These are phyloP conservation scores for Echites panduratus DNA, from an alignment of 257 asterid species.

Conservation along the genomic window DNA sequence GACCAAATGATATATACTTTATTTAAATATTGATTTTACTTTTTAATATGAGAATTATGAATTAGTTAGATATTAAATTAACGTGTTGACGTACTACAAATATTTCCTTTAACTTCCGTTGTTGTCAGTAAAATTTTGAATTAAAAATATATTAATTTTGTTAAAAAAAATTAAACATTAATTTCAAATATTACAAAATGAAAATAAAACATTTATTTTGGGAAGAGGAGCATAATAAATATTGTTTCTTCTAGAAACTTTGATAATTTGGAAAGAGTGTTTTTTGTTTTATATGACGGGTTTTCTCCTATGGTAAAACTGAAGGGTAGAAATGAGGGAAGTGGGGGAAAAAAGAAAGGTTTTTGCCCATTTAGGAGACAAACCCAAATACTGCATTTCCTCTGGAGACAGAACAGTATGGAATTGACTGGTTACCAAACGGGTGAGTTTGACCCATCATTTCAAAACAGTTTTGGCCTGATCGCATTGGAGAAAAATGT, in stretches of 20 bases:
- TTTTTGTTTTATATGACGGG: not conserved
- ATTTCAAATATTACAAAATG: no score
- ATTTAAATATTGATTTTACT: no score
- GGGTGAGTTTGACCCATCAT: not conserved
- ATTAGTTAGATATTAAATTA: no score
- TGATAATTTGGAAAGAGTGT: not conserved
- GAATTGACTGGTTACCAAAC: not conserved
- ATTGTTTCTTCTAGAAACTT: not conserved
- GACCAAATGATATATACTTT: no score
- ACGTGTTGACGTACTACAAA: no score
- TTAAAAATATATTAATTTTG: no score
- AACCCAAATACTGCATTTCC: not conserved
- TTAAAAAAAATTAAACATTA: no score
- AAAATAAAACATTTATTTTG: no score
- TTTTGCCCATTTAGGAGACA: conserved; percentile 11
- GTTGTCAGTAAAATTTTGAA: no score
- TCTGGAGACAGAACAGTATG: conserved; percentile 2
- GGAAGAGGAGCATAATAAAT: not conserved
- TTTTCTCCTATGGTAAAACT: not conserved
- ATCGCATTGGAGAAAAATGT: not conserved
- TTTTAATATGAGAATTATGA: no score
- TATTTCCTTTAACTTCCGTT: no score
- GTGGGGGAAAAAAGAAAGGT: not conserved
- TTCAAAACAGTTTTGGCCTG: not conserved
- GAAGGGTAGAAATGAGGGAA: not conserved